Conservation (phyloP, 2,329 filamentous ascomycete genomes). For the Alternaria sp. region DNA sequence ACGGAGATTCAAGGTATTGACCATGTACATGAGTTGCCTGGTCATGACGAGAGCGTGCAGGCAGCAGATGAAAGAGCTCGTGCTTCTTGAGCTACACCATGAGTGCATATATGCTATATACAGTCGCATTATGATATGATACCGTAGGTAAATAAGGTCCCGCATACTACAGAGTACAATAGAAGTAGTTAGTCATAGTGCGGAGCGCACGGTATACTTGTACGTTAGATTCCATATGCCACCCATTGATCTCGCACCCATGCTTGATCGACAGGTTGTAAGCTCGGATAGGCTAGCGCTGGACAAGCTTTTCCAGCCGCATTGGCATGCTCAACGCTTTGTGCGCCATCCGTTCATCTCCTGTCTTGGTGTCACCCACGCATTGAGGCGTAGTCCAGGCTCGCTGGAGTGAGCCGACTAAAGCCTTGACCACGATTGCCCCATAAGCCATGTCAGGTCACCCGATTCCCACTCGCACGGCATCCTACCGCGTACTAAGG, state of each 20-base stretch:
- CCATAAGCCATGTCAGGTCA: not conserved
- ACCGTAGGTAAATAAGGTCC: too few species aligned
- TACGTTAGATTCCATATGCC: too few species aligned
- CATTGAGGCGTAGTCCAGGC: not conserved
- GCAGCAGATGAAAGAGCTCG: too few species aligned
- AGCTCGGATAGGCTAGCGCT: not conserved
- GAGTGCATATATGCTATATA: too few species aligned
- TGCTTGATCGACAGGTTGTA: not conserved
- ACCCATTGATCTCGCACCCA: not conserved
- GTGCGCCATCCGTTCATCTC: not conserved
- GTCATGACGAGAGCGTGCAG: too few species aligned
- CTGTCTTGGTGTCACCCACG: not conserved
- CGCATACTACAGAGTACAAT: too few species aligned
- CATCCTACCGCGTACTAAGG: not conserved
- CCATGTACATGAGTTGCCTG: too few species aligned
- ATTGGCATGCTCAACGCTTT: not conserved
- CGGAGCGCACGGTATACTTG: too few species aligned
- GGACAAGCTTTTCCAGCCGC: not conserved
- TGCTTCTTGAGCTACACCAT: too few species aligned
- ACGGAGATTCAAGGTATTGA: too few species aligned
- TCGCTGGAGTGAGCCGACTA: not conserved
- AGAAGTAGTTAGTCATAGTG: too few species aligned
- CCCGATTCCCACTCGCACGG: not conserved
- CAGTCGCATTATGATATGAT: too few species aligned
- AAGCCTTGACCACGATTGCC: not conserved